These are phyloP conservation scores for Xylaria flabelliformis DNA, from an alignment of 495 filamentous ascomycete genomes.

Conservation along the genomic window DNA sequence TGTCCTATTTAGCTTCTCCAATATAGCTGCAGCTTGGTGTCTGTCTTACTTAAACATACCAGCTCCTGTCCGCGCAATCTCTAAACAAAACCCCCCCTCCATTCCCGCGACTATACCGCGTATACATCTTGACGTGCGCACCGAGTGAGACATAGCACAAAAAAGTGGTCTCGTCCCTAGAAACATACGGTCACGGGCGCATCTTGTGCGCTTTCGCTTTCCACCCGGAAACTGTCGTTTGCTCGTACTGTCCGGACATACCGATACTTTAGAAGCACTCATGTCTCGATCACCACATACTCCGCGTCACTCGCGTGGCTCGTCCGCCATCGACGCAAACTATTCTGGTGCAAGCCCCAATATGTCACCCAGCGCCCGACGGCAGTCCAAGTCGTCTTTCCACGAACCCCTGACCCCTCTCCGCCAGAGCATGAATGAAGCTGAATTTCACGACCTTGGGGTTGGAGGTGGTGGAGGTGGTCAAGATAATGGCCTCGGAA, in stretches of 20 bases:
- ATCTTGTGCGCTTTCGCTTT: not conserved
- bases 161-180: not conserved
- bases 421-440: conserved; percentile 57
- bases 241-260: not conserved
- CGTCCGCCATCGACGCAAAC: conserved; percentile 62
- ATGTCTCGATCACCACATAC: conserved; percentile 70
- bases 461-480: conserved; percentile 36
- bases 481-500: conserved; percentile 70
- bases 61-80: conserved; percentile 14
- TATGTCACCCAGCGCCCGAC: conserved; percentile 48
- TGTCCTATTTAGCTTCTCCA: conserved; percentile 11
- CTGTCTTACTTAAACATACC: conserved; percentile 13
- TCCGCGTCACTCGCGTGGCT: conserved; percentile 68
- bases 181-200: not conserved
- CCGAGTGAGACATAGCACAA: not conserved
- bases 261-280: conserved; percentile 8
- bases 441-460: conserved; percentile 57
- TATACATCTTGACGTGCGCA: conserved; percentile 1
- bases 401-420: conserved; percentile 66
- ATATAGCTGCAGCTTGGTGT: conserved; percentile 20
- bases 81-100: not conserved
- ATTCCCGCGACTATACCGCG: conserved; percentile 1
- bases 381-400: conserved; percentile 66
- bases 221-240: not conserved
- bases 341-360: conserved; percentile 55